Conservation (phyloP, 2,329 filamentous ascomycete species). For the Xylaria sp. region DNA sequence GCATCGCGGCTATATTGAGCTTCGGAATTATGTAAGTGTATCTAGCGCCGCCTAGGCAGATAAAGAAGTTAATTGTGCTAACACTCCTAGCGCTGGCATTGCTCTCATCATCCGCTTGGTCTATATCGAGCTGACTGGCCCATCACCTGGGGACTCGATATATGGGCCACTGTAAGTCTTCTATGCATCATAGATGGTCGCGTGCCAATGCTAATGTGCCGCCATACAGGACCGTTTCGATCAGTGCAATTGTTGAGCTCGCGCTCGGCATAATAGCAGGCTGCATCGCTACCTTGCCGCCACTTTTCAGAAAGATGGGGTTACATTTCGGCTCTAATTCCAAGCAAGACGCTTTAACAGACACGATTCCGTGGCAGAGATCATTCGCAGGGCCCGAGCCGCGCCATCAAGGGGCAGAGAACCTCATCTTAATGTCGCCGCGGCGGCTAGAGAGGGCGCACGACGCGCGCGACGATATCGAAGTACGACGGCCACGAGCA, state of each 20-base stretch:
- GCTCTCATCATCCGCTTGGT: slow-evolving; percentile 54
- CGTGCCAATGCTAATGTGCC: slow-evolving; percentile 3
- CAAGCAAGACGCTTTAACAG: slow-evolving; percentile 15
- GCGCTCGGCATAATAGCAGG: slow-evolving; percentile 52
- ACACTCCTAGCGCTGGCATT: slow-evolving; percentile 51
- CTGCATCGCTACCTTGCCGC: slow-evolving; percentile 48
- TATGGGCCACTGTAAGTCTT: slow-evolving; percentile 50
- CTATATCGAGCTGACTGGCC: slow-evolving; percentile 46
- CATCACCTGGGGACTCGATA: slow-evolving; percentile 45
- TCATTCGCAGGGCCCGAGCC: slow-evolving; percentile 22
- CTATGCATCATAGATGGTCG: neutral
- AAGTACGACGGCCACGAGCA: slow-evolving; percentile 8
- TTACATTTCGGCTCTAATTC: slow-evolving; percentile 31
- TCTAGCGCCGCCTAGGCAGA: neutral
- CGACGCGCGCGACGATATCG: neutral
- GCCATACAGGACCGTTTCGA: slow-evolving; percentile 48
- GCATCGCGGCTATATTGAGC: slow-evolving; percentile 59
- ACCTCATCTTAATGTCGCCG: slow-evolving; percentile 33
- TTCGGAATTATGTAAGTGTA: slow-evolving; percentile 61
- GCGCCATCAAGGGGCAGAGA: slow-evolving; percentile 18
- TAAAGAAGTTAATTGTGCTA: slow-evolving; percentile 6
- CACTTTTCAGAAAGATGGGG: slow-evolving; percentile 48
- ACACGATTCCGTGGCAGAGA: slow-evolving; percentile 38
- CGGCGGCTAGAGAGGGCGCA: slow-evolving; percentile 18
- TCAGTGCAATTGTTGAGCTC: slow-evolving; percentile 51